Percentiles rank a stretch among this genome's conserved stretches.
phyloP scores from a whole-genome alignment of 305 asterid genomes.

The Petunia hybrid region DNA sequence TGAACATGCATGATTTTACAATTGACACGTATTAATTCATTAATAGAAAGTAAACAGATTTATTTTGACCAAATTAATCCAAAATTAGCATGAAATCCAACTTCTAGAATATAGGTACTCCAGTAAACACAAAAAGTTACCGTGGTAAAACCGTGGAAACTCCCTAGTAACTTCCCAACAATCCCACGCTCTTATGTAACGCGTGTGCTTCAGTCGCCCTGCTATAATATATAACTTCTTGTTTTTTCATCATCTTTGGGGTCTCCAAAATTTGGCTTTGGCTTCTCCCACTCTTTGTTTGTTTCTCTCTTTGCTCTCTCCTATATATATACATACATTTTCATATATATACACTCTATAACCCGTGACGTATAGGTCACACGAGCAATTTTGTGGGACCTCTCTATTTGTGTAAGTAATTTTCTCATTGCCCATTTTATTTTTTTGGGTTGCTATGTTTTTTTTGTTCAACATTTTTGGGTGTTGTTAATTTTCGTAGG shows the following conservation, averaged over 20 bases:
- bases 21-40: background rate
- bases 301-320: background rate
- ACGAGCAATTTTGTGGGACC: background rate
- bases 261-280: background rate
- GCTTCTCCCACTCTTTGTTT: background rate
- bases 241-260: background rate
- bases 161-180: background rate
- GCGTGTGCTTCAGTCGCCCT: background rate
- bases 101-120: background rate
- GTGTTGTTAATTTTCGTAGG: background rate
- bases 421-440: background rate
- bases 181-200: background rate
- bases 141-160: constrained; percentile 7
- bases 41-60: background rate
- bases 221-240: background rate
- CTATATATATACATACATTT: background rate
- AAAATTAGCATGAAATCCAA: background rate
- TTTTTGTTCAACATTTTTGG: background rate
- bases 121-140: background rate
- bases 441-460: background rate
- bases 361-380: no score
- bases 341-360: background rate
- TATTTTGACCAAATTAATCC: background rate
- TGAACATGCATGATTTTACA: background rate
- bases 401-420: background rate